Evolutionary conservation across 2,329 filamentous ascomycete species (phyloP).

Genomic region (Lasiodiplodia sp.): DNA sequence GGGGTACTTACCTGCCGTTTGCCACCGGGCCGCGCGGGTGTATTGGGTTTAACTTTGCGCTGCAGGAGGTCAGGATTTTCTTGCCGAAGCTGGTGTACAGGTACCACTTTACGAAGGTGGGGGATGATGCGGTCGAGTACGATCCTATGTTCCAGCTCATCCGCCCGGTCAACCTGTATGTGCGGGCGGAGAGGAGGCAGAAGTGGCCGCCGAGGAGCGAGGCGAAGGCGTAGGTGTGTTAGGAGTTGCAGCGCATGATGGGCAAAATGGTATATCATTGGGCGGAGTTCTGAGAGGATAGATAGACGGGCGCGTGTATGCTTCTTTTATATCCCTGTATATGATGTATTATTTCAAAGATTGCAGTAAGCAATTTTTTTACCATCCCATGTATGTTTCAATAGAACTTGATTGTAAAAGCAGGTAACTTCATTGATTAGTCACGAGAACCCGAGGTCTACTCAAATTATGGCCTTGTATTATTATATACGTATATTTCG

Average conservation of each 20-base stretch:
- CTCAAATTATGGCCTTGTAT: too few relatives aligned
- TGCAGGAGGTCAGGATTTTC: slow-evolving; percentile 67
- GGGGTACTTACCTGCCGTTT: slow-evolving; percentile 65
- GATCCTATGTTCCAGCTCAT: slow-evolving; percentile 68
- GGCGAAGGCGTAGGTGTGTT: background rate
- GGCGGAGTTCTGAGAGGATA: background rate
- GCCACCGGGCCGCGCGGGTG: slow-evolving; percentile 65
- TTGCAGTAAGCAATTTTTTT: too few relatives aligned
- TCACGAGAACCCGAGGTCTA: too few relatives aligned
- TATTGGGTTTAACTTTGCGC: slow-evolving; percentile 70
- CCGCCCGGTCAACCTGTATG: slow-evolving; percentile 62
- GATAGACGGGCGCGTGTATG: background rate
- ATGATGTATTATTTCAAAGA: background rate
- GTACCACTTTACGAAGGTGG: slow-evolving; percentile 63
- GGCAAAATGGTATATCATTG: background rate
- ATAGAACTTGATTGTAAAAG: too few relatives aligned
- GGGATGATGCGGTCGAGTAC: slow-evolving; percentile 61
- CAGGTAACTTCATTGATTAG: too few relatives aligned
- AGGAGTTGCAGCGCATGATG: background rate
- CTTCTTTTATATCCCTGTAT: background rate
- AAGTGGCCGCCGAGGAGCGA: slow-evolving; percentile 53
- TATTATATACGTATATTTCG: too few relatives aligned
- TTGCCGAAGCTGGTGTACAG: slow-evolving; percentile 65
- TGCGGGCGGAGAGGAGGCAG: slow-evolving; percentile 56
- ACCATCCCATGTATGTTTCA: too few relatives aligned